Base-by-base conservation (phyloP, 2,329 filamentous ascomycete species). In the Exophiala mesophila region DNA sequence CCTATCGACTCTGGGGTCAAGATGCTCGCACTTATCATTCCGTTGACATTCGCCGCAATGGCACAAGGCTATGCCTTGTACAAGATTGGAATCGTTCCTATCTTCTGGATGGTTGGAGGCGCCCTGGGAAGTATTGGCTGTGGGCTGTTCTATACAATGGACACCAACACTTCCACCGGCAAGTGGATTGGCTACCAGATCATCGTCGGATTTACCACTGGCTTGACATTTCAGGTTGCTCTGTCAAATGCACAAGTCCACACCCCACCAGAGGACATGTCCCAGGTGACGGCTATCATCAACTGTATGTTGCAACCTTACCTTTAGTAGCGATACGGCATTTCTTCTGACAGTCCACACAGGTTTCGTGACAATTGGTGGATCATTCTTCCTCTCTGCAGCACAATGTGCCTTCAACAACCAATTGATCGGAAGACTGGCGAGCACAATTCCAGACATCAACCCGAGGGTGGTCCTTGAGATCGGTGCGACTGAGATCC, bases 11-110 rank as follows among this genome's bases (percentile, higher is more conserved):
- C 59, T 2, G 69, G 69, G 5, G 55, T 72, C 8, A 54, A 59
- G 19, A 70, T 65, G 36, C 47, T 72, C 7, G 62, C 68, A 6
- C 46, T 69, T 7, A 60, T 72, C 3, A n/a, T n/a, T n/a, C n/a
- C n/a, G n/a, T n/a, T n/a, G n/a, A n/a, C n/a, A n/a, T n/a, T n/a
- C n/a, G n/a, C n/a, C n/a, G n/a, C n/a, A n/a, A n/a, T n/a, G n/a
- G n/a, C n/a, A 12, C 41, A 72, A 2, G 55, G 51, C 3, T 55
- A 61, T 36, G 37, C 61, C 15, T 37, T 62, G 1, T 55, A 54
- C 16, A 58, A 60, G 0, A 55, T 66, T 23, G 17, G 55, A 2
- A 58, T 59, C 1, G 66, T 66, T 2, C 39, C 46, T 13, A 16
- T 63, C 9, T 60, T 65, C 8, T 50, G 47, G 3, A 45, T 61